Evolutionary conservation across 345 rosid species (phyloP).

Genomic region (Linum tenue): DNA sequence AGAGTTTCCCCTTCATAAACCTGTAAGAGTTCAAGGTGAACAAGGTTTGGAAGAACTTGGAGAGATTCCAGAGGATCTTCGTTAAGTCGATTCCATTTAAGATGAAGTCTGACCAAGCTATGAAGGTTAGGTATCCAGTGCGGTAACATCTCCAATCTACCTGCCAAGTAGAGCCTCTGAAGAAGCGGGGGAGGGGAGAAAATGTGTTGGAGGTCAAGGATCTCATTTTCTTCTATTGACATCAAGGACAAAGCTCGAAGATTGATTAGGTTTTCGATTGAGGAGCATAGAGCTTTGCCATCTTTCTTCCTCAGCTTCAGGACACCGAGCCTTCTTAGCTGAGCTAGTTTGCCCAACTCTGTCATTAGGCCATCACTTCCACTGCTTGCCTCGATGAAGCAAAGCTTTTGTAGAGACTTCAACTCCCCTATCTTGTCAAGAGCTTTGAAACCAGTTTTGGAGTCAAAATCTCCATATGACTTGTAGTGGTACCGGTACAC

Average conservation of each 20-base stretch:
- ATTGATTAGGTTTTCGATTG: constrained; percentile 13
- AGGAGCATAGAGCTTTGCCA: constrained; percentile 12
- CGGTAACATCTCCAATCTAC: constrained; percentile 23
- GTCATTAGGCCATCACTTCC: neutral
- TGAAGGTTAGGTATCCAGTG: constrained; percentile 21
- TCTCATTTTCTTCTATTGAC: constrained; percentile 20
- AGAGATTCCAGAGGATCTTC: constrained; percentile 28
- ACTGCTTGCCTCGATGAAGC: constrained; percentile 8
- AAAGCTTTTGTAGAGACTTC: constrained; percentile 5
- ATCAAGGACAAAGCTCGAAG: constrained; percentile 24
- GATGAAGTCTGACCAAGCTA: constrained; percentile 20
- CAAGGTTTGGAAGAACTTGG: constrained; percentile 26
- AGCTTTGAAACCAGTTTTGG: constrained; percentile 5
- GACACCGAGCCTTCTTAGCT: constrained; percentile 14
- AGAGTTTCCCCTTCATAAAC: constrained; percentile 20
- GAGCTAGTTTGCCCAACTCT: constrained; percentile 8
- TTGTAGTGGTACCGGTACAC: neutral
- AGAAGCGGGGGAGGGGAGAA: constrained; percentile 27
- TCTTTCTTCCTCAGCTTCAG: constrained; percentile 15
- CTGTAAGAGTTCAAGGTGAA: constrained; percentile 27
- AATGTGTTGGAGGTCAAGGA: constrained; percentile 25
- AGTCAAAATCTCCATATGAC: neutral
- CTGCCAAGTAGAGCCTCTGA: constrained; percentile 24
- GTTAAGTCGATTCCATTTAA: constrained; percentile 23
- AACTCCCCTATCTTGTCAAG: neutral